Conservation (phyloP, 1,284 basidiomycete species). For the Apiotrichum sp. region DNA sequence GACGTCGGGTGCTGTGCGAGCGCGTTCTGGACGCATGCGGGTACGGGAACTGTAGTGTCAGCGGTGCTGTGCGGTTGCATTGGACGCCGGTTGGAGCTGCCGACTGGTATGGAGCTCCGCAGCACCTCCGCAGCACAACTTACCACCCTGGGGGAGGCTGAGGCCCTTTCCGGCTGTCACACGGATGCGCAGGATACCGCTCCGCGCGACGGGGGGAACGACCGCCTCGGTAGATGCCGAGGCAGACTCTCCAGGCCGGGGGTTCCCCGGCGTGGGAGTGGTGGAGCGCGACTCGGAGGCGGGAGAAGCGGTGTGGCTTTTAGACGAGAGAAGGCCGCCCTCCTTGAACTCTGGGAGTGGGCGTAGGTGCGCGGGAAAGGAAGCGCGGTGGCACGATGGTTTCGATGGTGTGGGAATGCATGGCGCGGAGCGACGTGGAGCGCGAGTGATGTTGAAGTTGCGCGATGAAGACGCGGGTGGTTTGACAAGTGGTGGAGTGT, state of each 20-base stretch:
- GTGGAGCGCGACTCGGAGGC: constrained; percentile 39
- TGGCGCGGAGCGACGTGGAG: too few relatives aligned
- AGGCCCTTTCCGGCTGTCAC: constrained; percentile 55
- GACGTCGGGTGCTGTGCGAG: constrained; percentile 54
- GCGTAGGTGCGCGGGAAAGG: neutral
- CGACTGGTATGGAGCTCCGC: neutral
- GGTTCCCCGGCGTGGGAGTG: constrained; percentile 47
- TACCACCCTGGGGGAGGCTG: constrained; percentile 49
- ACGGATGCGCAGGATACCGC: constrained; percentile 54
- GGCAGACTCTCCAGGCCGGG: constrained; percentile 31
- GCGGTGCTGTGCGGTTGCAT: neutral
- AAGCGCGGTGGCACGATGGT: too few relatives aligned
- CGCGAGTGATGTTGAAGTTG: too few relatives aligned
- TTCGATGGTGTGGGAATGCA: too few relatives aligned
- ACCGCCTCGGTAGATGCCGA: neutral
- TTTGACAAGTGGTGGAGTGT: too few relatives aligned
- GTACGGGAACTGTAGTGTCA: constrained; percentile 61
- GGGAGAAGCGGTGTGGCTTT: constrained; percentile 26
- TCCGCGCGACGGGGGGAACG: constrained; percentile 46
- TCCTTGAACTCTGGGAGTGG: constrained; percentile 44
- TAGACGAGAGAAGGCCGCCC: constrained; percentile 32
- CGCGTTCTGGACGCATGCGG: constrained; percentile 78
- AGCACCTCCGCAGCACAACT: neutral
- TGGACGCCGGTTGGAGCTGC: too few relatives aligned
- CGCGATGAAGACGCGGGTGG: too few relatives aligned